Conservation (phyloP, 495 filamentous ascomycete genomes). For the Aspergillus wentii region DNA sequence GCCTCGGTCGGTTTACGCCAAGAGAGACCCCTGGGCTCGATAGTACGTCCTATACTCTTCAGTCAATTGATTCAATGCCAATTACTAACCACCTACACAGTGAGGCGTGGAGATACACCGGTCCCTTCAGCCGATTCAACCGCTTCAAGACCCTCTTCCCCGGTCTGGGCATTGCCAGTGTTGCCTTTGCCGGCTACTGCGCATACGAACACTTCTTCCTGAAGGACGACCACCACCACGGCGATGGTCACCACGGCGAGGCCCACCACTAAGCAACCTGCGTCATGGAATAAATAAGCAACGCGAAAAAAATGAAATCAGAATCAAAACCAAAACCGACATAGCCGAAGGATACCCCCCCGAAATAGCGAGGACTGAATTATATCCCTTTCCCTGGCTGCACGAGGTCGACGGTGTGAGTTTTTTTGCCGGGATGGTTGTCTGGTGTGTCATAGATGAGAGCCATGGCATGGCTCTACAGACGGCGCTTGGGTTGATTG, state of each 20-base stretch:
- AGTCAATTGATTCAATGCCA: no score
- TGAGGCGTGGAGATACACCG: constrained; percentile 91
- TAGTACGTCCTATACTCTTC: constrained; percentile 54
- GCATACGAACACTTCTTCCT: constrained; percentile 83
- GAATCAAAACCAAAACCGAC: no score
- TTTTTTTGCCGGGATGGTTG: no score
- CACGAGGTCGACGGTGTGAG: no score
- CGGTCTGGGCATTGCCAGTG: constrained; percentile 84
- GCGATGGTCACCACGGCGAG: constrained; percentile 42
- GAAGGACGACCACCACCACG: constrained; percentile 66
- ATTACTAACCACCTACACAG: constrained; percentile 43
- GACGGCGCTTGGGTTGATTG: constrained; percentile 31
- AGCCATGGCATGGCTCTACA: no score
- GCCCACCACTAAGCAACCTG: constrained; percentile 31
- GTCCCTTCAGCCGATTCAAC: constrained; percentile 79
- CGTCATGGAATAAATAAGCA: no score
- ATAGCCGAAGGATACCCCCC: no score
- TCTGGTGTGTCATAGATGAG: no score
- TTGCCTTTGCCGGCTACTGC: constrained; percentile 86
- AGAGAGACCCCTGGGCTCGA: constrained; percentile 85
- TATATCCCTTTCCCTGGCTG: no score
- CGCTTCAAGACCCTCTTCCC: constrained; percentile 83
- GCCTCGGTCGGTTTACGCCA: constrained; percentile 46
- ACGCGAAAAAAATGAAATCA: no score
- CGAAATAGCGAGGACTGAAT: no score